Evolutionary conservation across 177 flowering plant genomes (phyloP).

Genomic region (Vitis hybrid): DNA sequence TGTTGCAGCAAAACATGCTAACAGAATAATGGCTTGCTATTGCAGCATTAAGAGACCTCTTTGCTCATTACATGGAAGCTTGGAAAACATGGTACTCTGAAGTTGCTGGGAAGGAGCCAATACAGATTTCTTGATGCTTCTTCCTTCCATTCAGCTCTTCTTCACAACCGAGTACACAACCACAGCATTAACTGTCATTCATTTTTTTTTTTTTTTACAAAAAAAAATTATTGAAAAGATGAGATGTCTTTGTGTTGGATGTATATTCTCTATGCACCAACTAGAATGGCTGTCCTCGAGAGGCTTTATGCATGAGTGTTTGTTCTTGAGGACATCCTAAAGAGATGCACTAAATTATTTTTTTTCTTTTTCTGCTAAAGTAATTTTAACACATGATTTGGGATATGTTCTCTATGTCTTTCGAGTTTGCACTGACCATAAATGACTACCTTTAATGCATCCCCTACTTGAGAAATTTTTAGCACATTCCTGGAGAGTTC

Average conservation of each 20-base stretch:
- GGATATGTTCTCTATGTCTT: background rate
- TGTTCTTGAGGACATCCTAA: background rate
- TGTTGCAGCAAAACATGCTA: background rate
- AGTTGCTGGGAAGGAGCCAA: constrained; percentile 53
- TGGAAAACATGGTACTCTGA: constrained; percentile 87
- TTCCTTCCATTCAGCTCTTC: background rate
- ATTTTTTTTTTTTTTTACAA: background rate
- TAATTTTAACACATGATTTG: background rate
- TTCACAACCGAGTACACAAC: constrained; percentile 11
- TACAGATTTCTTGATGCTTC: constrained; percentile 26
- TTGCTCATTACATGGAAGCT: constrained; percentile 79
- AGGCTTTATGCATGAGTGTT: background rate
- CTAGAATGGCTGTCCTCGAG: constrained; percentile 15
- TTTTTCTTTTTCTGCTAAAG: background rate
- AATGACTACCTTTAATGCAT: too few species aligned
- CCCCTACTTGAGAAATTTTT: too few species aligned
- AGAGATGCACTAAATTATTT: background rate
- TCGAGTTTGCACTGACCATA: too few species aligned
- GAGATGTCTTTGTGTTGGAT: constrained; percentile 23
- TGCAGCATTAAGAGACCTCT: constrained; percentile 83
- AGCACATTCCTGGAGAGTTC: too few species aligned
- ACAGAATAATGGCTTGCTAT: constrained; percentile 3
- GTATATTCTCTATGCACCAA: constrained; percentile 28
- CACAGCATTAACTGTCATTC: constrained; percentile 9
- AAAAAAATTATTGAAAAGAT: background rate